Percentiles rank a stretch among this genome's conserved stretches.
Conservation (phyloP, 257 asterid species). For the Cynanchum wilfordii region DNA sequence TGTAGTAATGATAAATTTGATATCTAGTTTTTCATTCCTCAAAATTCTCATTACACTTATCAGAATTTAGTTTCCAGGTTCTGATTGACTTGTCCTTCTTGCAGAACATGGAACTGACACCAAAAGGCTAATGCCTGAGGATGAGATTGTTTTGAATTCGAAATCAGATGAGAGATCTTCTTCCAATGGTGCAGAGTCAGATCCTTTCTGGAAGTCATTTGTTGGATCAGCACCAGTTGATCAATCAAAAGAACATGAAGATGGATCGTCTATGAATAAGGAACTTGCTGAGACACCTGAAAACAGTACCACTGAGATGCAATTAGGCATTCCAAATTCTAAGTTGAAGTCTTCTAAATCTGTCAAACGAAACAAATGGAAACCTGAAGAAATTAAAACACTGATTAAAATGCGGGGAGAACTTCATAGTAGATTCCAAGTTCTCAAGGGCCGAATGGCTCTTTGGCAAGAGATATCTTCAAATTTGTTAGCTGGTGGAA, state of each 20-base stretch:
- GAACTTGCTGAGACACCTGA: conserved; percentile 26
- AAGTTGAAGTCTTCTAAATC: conserved; percentile 43
- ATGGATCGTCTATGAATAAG: conserved; percentile 31
- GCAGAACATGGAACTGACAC: conserved; percentile 38
- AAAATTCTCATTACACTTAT: no score
- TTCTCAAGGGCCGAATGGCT: conserved; percentile 85
- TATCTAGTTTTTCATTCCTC: not conserved
- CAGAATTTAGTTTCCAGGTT: not conserved
- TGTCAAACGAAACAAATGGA: conserved; percentile 79
- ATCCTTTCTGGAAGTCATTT: conserved; percentile 50
- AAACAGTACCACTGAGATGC: conserved; percentile 37
- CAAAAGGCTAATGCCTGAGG: conserved; percentile 36
- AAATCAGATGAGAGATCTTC: conserved; percentile 24
- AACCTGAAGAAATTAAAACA: conserved; percentile 75
- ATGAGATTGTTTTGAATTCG: conserved; percentile 33
- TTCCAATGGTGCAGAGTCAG: conserved; percentile 29
- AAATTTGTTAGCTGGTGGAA: conserved; percentile 51
- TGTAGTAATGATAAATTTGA: not conserved
- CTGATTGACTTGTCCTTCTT: conserved; percentile 3
- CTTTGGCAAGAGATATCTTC: conserved; percentile 98
- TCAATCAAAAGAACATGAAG: conserved; percentile 19
- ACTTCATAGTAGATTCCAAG: conserved; percentile 80
- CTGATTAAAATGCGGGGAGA: conserved; percentile 78
- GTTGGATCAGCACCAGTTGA: conserved; percentile 28
- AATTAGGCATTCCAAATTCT: conserved; percentile 35